Base-by-base conservation (phyloP, 2,329 filamentous ascomycete species). In the Alternaria brassicae region DNA sequence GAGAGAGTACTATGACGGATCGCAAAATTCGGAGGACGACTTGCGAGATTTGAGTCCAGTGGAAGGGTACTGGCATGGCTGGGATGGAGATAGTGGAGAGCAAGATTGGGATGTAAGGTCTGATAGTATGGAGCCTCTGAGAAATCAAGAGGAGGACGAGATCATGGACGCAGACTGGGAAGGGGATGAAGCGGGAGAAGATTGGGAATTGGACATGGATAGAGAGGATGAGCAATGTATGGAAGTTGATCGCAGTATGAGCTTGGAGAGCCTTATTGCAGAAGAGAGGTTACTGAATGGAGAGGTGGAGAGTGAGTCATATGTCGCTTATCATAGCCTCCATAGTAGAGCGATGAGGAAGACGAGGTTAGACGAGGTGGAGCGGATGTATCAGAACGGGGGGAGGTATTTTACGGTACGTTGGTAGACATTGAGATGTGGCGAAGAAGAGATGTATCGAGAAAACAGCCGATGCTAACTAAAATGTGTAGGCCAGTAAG, bases 331-430 rank as follows among this genome's bases (percentile, higher is more conserved):
- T 21, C 45, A 59, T n/a, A 50, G 21, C n/a, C 2, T 39, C 6
- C 50, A 45, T 13, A 50, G 30, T 19, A 27, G 44, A 3, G 12
- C 15, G 32, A 39, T 44, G 52, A 49, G 45, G 4, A 56, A 39
- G 32, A 48, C 6, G 25, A 50, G 25, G 23, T 13, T 56, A 19
- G 37, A 51, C 12, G 39, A 30, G 19, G 30, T 49, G 1, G 12
- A 50, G 32, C 25, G 45, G 17, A 59, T 50, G 52, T 59, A 50
- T 45, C 12, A 12, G 25, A 28, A 30, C 23, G 53, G 52, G 17
- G 34, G 12, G 6, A 36, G 32, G 30, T 59, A 50, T 56, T 40
- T 45, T 51, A 50, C 44, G 41, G 56, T 59, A 54, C 42, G 56
- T 51, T 15, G 13, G 19, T n/a, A 5, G 7, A 9, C 9, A 12